A percentile compares a stretch with the other conserved stretches of the same genome.
Conservation (phyloP, 768 basidiomycete species). For the Harrya chromipes region DNA sequence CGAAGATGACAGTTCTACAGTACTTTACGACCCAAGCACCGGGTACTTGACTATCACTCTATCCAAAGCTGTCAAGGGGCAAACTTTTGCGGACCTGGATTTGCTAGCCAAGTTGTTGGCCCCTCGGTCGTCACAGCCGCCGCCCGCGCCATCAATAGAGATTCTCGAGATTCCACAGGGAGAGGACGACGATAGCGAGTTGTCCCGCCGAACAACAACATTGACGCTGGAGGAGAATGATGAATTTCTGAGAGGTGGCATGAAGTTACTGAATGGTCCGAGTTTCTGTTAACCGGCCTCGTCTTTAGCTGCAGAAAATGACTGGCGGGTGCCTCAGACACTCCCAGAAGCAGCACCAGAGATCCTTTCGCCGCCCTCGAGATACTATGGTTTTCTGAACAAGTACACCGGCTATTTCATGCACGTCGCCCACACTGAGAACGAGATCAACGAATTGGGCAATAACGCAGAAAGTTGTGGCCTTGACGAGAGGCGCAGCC, state of each 20-base stretch:
- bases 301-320: slow-evolving; percentile 63
- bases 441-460: slow-evolving; percentile 81
- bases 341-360: slow-evolving; percentile 41
- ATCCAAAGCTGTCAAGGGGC: slow-evolving; percentile 63
- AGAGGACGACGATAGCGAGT: slow-evolving; percentile 35
- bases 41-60: slow-evolving; percentile 75
- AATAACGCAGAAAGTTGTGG: slow-evolving; percentile 57
- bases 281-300: slow-evolving; percentile 2
- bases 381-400: slow-evolving; percentile 74
- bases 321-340: slow-evolving; percentile 75
- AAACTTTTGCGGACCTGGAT: slow-evolving; percentile 75
- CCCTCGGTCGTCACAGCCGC: slow-evolving; percentile 46
- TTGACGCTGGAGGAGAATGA: slow-evolving; percentile 51
- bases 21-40: slow-evolving; percentile 71
- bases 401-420: slow-evolving; percentile 72
- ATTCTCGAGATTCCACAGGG: slow-evolving; percentile 40
- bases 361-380: slow-evolving; percentile 38
- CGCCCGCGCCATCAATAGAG: slow-evolving; percentile 49
- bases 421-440: slow-evolving; percentile 70
- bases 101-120: slow-evolving; percentile 74
- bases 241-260: slow-evolving; percentile 56
- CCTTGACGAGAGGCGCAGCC: slow-evolving; percentile 47
- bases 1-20: slow-evolving; percentile 64
- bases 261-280: background rate
- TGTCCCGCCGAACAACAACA: slow-evolving; percentile 41